These are phyloP conservation scores for Triticum timopheevii DNA, from an alignment of 176 grass and related monocot species.

Conservation along the genomic window DNA sequence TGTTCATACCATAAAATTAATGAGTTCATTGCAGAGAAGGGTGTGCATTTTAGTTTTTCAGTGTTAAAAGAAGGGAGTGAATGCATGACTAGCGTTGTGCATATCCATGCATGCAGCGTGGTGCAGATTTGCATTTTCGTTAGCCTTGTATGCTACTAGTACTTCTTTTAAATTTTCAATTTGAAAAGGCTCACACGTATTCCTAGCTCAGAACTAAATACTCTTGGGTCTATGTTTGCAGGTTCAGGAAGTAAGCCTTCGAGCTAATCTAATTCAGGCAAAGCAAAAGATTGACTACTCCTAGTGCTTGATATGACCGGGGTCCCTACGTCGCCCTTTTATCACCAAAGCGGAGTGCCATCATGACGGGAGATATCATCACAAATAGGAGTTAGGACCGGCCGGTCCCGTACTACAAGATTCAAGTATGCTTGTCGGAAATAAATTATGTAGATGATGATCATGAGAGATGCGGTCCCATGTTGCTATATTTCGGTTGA, in stretches of 20 bases:
- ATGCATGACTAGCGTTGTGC: neutral
- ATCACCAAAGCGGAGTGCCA: neutral
- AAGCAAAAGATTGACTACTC: conserved; percentile 21
- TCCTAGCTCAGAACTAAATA: neutral
- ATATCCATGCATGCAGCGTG: neutral
- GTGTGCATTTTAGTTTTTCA: too few relatives aligned
- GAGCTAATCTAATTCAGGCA: conserved; percentile 67
- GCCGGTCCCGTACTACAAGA: neutral
- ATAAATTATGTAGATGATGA: neutral
- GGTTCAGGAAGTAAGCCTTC: conserved; percentile 75
- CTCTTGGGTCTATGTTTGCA: conserved; percentile 19
- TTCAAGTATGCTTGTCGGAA: neutral
- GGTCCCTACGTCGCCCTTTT: neutral
- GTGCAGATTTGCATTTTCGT: neutral
- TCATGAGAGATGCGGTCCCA: neutral
- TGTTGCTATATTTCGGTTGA: neutral
- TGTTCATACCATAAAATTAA: too few relatives aligned
- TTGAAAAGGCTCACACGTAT: too few relatives aligned
- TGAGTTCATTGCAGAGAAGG: too few relatives aligned
- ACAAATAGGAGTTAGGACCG: neutral
- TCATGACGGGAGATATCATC: conserved; percentile 11
- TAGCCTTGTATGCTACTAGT: neutral
- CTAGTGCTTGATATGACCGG: neutral
- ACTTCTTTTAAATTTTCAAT: too few relatives aligned
- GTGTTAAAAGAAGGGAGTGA: neutral